Conservation (phyloP, 1,139 yeast species). For the Dujonia santamariae region DNA sequence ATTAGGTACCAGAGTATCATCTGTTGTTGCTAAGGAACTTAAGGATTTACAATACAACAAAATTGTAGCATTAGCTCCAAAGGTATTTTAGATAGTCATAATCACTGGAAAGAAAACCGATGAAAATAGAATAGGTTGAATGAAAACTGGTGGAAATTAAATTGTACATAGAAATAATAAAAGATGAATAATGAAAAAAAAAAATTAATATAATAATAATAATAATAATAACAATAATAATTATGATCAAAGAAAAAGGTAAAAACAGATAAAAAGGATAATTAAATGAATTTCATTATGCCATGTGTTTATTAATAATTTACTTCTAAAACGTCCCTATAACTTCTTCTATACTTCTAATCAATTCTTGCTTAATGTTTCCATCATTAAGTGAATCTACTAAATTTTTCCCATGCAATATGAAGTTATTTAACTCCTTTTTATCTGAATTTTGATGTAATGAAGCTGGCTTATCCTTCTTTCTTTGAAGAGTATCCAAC, state of each 20-base stretch:
- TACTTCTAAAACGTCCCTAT: conserved; percentile 4
- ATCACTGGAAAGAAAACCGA: too few relatives aligned
- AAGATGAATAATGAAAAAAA: too few relatives aligned
- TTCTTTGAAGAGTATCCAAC: conserved; percentile 1
- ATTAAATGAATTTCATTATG: too few relatives aligned
- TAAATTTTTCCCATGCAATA: background rate
- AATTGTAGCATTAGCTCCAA: conserved; percentile 88
- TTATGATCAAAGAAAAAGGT: too few relatives aligned
- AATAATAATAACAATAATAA: too few relatives aligned
- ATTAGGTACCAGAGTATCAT: conserved; percentile 87
- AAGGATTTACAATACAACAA: conserved; percentile 82
- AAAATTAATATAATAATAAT: too few relatives aligned
- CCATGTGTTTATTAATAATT: too few relatives aligned
- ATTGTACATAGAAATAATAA: conserved; percentile 1
- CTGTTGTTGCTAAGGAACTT: conserved; percentile 90
- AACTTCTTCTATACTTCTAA: conserved; percentile 1
- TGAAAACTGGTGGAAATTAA: background rate
- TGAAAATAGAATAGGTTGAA: background rate
- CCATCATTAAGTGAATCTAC: background rate
- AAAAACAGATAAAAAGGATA: too few relatives aligned
- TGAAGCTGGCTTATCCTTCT: background rate
- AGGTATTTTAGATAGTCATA: conserved; percentile 71
- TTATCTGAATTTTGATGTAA: background rate
- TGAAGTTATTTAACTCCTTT: background rate
- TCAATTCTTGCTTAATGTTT: background rate